Percentiles rank a stretch among this genome's conserved stretches.
These are phyloP conservation scores for Colletotrichum abscissum DNA, from an alignment of 2,329 filamentous ascomycete genomes.

Conservation along the genomic window DNA sequence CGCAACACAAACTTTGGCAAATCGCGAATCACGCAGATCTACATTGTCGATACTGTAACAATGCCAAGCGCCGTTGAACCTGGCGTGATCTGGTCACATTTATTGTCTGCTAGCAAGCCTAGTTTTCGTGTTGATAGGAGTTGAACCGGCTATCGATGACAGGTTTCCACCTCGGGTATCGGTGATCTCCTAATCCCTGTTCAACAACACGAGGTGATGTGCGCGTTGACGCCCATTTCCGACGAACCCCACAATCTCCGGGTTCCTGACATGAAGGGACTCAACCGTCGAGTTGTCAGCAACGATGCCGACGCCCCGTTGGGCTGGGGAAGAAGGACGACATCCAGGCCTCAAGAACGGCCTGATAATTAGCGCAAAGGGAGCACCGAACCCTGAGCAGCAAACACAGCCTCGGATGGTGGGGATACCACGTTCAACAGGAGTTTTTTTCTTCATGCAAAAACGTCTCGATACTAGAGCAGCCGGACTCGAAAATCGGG, in stretches of 20 bases:
- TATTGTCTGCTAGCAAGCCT: background rate
- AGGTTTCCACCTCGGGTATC: constrained; percentile 2
- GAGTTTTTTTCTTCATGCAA: background rate
- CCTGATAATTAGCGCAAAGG: constrained; percentile 14
- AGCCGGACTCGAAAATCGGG: background rate
- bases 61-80: background rate
- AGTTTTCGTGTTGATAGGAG: background rate
- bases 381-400: background rate
- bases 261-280: background rate
- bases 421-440: background rate
- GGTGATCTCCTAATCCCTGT: constrained; percentile 6
- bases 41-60: background rate
- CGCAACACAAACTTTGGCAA: background rate
- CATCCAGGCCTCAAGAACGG: background rate
- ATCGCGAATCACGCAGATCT: background rate
- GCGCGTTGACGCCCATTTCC: constrained; percentile 5
- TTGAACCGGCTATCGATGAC: too few species aligned
- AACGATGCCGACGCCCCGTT: background rate
- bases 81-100: background rate
- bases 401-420: background rate
- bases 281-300: background rate
- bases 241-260: background rate
- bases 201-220: background rate
- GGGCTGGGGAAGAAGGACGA: background rate
- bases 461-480: background rate